These are phyloP conservation scores for Arthrobotrys pseudoclavata DNA, from an alignment of 2,329 filamentous ascomycete genomes.

Conservation along the genomic window DNA sequence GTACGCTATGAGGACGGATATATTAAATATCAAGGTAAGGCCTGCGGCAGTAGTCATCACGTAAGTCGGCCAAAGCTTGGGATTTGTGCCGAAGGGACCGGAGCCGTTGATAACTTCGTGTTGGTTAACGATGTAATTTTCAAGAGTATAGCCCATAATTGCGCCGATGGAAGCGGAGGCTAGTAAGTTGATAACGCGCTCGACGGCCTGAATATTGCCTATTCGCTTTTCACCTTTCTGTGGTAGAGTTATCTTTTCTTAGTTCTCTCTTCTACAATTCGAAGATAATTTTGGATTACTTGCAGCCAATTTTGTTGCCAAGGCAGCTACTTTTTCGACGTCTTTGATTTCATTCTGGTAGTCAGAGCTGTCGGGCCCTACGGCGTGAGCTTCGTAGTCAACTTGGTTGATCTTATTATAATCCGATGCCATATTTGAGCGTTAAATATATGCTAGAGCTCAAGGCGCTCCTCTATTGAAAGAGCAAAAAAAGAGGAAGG, in stretches of 20 bases:
- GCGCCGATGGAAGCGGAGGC: slow-evolving; percentile 31
- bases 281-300: not conserved
- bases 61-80: slow-evolving; percentile 56
- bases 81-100: slow-evolving; percentile 53
- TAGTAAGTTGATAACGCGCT: slow-evolving; percentile 51
- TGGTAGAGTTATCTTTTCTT: not conserved
- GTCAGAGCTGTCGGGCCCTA: not conserved
- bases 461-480: not conserved
- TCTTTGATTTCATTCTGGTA: slow-evolving; percentile 39
- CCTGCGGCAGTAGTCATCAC: slow-evolving; percentile 41
- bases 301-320: slow-evolving; percentile 35
- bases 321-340: slow-evolving; percentile 30
- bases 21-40: slow-evolving; percentile 41
- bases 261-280: not conserved
- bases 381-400: not conserved
- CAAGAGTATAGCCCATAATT: slow-evolving; percentile 53
- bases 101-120: slow-evolving; percentile 49
- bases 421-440: slow-evolving; percentile 17
- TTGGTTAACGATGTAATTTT: slow-evolving; percentile 41
- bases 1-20: slow-evolving; percentile 36
- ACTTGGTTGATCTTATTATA: slow-evolving; percentile 30
- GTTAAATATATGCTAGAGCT: not conserved
- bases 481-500: not conserved
- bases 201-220: slow-evolving; percentile 25
- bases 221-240: slow-evolving; percentile 51